Conservation (phyloP, 441 rosid genomes). For the Biscutella laevigata region DNA sequence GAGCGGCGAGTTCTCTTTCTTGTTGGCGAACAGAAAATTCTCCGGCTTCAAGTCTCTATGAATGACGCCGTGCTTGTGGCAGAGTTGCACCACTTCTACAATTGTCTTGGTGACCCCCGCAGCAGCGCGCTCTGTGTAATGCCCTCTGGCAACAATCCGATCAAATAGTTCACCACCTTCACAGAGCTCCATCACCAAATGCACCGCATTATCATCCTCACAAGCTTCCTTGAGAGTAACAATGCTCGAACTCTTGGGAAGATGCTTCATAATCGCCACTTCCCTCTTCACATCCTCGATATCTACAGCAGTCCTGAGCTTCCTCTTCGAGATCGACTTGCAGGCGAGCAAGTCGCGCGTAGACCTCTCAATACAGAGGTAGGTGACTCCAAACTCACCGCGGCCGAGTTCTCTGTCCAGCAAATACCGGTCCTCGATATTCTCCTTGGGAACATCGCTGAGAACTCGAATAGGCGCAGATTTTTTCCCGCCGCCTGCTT, state of each 20-base stretch:
- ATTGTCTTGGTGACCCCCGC: constrained; percentile 90
- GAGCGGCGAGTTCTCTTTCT: constrained; percentile 93
- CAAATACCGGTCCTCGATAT: constrained; percentile 74
- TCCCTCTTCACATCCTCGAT: constrained; percentile 91
- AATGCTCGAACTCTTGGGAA: constrained; percentile 80
- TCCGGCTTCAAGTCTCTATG: constrained; percentile 98
- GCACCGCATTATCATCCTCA: constrained; percentile 96
- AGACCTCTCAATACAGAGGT: constrained; percentile 76
- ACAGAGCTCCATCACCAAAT: too few species aligned
- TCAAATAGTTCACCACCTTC: too few species aligned
- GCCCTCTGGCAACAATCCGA: constrained; percentile 98
- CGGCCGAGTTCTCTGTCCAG: constrained; percentile 94
- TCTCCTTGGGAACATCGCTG: constrained; percentile 62
- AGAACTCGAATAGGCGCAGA: constrained; percentile 64
- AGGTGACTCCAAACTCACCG: constrained; percentile 98
- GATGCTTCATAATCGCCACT: constrained; percentile 92
- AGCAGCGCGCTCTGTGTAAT: constrained; percentile 94
- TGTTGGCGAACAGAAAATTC: constrained; percentile 87
- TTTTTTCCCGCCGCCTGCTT: constrained; percentile 42
- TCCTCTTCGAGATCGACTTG: constrained; percentile 94
- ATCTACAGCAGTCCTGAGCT: constrained; percentile 87
- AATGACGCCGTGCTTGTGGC: constrained; percentile 92
- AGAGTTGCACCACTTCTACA: constrained; percentile 88
- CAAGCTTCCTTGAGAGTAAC: constrained; percentile 95
- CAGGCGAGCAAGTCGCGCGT: constrained; percentile 83